Evolutionary conservation across 345 rosid species (phyloP), one percentile per base, ranked within the genome.

Genomic region (Eucalyptus shirleyi): DNA sequence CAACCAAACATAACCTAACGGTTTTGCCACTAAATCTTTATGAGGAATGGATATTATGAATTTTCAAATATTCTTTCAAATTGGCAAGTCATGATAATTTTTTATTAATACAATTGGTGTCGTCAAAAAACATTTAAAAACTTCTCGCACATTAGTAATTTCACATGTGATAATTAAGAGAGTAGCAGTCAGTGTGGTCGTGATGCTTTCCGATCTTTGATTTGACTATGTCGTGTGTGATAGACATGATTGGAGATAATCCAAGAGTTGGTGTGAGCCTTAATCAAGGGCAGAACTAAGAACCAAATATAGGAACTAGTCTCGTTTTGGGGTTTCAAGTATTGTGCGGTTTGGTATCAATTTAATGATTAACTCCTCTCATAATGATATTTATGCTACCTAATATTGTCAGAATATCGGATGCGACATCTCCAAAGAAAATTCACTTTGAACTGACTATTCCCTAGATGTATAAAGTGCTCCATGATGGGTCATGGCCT

Each of bases 1-100:
- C 2, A 1, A 53, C 0, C 1, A 53, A 18, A 19, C 0, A 0
- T 53, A 19, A 53, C 0, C 0, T 53, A 19, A 53, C 0, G 1
- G 11, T 8, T 8, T 53, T 53, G 8, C 11, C 59, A 23, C 14
- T 24, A 24, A 24, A 24, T 24, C 14, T 2, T 24, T 4, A 56
- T 0, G 6, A 56, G 62, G 6, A 56, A 5, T 1, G n/a, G 2
- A 65, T 15, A 16, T 7, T 32, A 67, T 1, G 23, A 32, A 2
- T 67, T 67, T 32, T n/a, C 1, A 7, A 2, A n/a, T 65, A 15
- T 67, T 4, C 11, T 67, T 67, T 32, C 2, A 2, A 15, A 65
- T 16, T 1, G 12, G 1, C 42, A 32, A 4, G 40, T 1, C 12
- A 3, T 16, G 40, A 32, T 67, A n/a, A 32, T 3, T 65, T 65